These are phyloP conservation scores for Pleurotus tuber-regium DNA, from an alignment of 768 basidiomycete genomes.

Conservation along the genomic window DNA sequence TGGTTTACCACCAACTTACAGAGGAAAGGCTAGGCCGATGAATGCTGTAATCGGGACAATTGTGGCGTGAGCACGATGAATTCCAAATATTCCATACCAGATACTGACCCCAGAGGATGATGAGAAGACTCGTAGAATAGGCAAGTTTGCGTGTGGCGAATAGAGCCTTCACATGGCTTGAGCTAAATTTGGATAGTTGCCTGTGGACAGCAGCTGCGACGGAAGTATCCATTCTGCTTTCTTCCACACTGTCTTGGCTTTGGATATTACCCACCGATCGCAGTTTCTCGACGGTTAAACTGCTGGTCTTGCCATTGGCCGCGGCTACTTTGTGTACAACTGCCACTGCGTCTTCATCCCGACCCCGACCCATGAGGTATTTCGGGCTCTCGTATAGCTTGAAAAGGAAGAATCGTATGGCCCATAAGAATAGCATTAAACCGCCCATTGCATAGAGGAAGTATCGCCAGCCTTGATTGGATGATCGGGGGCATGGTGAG, in stretches of 20 bases:
- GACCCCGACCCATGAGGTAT: slow-evolving; percentile 67
- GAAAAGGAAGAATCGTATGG: slow-evolving; percentile 65
- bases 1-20: slow-evolving; percentile 44
- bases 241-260: slow-evolving; percentile 4
- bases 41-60: slow-evolving; percentile 46
- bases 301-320: slow-evolving; percentile 52
- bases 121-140: slow-evolving; percentile 61
- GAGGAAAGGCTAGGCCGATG: slow-evolving; percentile 74
- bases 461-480: slow-evolving; percentile 76
- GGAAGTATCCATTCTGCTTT: slow-evolving; percentile 10
- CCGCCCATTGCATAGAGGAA: slow-evolving; percentile 74
- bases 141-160: slow-evolving; percentile 65
- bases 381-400: slow-evolving; percentile 68
- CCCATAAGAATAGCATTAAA: slow-evolving; percentile 60
- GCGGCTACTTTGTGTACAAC: slow-evolving; percentile 60
- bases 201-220: slow-evolving; percentile 29
- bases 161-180: slow-evolving; percentile 51
- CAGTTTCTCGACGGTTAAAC: slow-evolving; percentile 52
- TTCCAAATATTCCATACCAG: neutral
- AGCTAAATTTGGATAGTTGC: slow-evolving; percentile 31
- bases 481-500: slow-evolving; percentile 38
- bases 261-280: slow-evolving; percentile 18
- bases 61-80: neutral
- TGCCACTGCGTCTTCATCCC: slow-evolving; percentile 58
- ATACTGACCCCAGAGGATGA: slow-evolving; percentile 46